A percentile compares a stretch with the other conserved stretches of the same genome.
Evolutionary conservation across 495 filamentous ascomycete genomes (phyloP).

Genomic region (Lasiosphaeria ovina): DNA sequence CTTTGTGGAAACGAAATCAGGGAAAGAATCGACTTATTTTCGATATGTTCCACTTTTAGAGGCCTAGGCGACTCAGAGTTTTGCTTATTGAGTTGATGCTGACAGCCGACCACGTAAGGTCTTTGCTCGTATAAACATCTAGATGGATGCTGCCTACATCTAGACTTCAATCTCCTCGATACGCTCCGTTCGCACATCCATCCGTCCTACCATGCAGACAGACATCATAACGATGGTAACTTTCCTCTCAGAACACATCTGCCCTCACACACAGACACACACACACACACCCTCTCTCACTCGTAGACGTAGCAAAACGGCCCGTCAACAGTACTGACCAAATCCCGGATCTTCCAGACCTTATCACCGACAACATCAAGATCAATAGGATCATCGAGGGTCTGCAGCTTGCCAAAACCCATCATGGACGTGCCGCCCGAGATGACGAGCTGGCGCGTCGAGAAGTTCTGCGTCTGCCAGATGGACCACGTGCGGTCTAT

Average conservation of each 20-base stretch:
- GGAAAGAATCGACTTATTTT: too few relatives aligned
- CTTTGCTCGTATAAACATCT: too few relatives aligned
- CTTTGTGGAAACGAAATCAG: too few relatives aligned
- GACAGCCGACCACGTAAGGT: too few relatives aligned
- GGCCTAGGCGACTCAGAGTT: too few relatives aligned
- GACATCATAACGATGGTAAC: background rate
- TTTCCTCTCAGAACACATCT: background rate
- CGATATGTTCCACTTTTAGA: too few relatives aligned
- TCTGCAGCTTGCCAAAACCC: slow-evolving; percentile 32
- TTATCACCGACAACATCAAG: slow-evolving; percentile 39
- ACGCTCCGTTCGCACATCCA: too few relatives aligned
- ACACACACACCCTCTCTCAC: slow-evolving; percentile 20
- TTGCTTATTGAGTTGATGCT: too few relatives aligned
- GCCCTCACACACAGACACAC: background rate
- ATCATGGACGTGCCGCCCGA: slow-evolving; percentile 41
- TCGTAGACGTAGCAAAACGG: slow-evolving; percentile 53
- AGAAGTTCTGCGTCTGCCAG: slow-evolving; percentile 56
- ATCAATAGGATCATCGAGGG: slow-evolving; percentile 43
- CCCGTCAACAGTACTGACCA: slow-evolving; percentile 46
- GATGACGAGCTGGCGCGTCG: slow-evolving; percentile 33
- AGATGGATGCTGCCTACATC: too few relatives aligned
- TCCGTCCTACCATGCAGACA: too few relatives aligned
- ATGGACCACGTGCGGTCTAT: slow-evolving; percentile 67
- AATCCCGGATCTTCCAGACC: slow-evolving; percentile 42
- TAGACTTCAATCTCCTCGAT: too few relatives aligned